Conservation (phyloP, 2,329 filamentous ascomycete species). For the Trichothecium roseum region DNA sequence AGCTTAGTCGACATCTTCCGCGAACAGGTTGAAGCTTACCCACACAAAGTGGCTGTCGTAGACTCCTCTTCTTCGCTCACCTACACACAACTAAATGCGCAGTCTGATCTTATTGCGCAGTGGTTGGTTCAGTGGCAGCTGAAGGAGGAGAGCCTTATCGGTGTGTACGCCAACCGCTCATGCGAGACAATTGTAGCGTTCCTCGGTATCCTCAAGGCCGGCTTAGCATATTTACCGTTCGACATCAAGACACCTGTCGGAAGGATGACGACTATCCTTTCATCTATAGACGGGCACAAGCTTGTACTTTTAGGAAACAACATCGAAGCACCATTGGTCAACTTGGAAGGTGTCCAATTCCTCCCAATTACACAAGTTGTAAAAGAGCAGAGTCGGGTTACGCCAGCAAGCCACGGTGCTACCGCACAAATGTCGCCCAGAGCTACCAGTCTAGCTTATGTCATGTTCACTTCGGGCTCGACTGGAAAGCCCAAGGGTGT, state of each 20-base stretch:
- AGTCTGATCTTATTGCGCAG: conserved; percentile 9
- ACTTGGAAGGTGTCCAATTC: conserved; percentile 5
- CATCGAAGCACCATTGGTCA: conserved; percentile 1
- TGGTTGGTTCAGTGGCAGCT: conserved; percentile 8
- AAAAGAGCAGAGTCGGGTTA: background rate
- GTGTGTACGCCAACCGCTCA: conserved; percentile 9
- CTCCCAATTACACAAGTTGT: conserved; percentile 5
- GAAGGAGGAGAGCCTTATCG: conserved; percentile 8
- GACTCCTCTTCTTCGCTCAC: conserved; percentile 8
- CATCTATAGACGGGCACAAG: conserved; percentile 3
- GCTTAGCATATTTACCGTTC: conserved; percentile 14
- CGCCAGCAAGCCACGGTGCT: background rate
- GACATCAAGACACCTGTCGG: conserved; percentile 9
- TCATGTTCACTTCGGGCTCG: conserved; percentile 5
- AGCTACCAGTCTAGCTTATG: conserved; percentile 6
- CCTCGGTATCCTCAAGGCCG: conserved; percentile 15
- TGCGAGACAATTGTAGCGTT: conserved; percentile 11
- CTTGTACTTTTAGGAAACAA: conserved; percentile 8
- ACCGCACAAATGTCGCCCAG: background rate
- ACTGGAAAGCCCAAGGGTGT: conserved; percentile 5
- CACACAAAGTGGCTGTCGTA: conserved; percentile 9
- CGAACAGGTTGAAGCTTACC: conserved; percentile 8
- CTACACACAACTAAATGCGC: conserved; percentile 9
- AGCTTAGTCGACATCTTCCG: conserved; percentile 14
- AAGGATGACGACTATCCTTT: conserved; percentile 11